Conservation (phyloP, 148 eudicot species). For the Vaccinium macrocarpon region DNA sequence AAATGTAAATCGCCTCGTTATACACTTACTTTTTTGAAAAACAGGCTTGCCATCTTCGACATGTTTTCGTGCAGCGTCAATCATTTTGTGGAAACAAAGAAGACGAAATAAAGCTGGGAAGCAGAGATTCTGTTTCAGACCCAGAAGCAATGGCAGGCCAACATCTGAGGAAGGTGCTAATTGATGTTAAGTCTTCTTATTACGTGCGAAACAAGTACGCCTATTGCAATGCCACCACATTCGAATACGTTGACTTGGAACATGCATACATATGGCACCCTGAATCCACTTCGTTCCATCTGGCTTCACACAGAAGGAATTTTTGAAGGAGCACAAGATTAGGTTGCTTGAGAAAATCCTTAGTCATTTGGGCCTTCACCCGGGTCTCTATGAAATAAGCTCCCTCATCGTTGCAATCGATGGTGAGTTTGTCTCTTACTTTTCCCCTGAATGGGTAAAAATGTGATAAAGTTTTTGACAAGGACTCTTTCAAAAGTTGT, state of each 20-base stretch:
- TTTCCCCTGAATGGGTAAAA: slow-evolving; percentile 42
- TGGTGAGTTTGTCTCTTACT: slow-evolving; percentile 5
- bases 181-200: background rate
- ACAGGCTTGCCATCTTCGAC: too few species aligned
- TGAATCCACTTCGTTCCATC: background rate
- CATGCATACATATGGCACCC: background rate
- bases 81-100: slow-evolving; percentile 16
- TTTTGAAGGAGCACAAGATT: background rate
- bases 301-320: background rate
- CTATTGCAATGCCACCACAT: slow-evolving; percentile 14
- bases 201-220: background rate
- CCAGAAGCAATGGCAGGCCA: slow-evolving; percentile 4
- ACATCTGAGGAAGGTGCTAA: background rate
- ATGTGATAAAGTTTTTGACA: slow-evolving; percentile 23
- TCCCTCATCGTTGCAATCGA: slow-evolving; percentile 34
- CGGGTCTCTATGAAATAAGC: background rate
- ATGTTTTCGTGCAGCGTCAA: background rate
- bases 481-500: slow-evolving; percentile 20
- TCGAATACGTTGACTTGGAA: slow-evolving; percentile 16
- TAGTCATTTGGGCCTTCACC: background rate
- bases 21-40: background rate
- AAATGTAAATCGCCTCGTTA: slow-evolving; percentile 11
- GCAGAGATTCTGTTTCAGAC: background rate
- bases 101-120: background rate
- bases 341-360: background rate